These are phyloP conservation scores for Eucalyptus polybractea DNA, from an alignment of 345 rosid genomes.

Conservation along the genomic window DNA sequence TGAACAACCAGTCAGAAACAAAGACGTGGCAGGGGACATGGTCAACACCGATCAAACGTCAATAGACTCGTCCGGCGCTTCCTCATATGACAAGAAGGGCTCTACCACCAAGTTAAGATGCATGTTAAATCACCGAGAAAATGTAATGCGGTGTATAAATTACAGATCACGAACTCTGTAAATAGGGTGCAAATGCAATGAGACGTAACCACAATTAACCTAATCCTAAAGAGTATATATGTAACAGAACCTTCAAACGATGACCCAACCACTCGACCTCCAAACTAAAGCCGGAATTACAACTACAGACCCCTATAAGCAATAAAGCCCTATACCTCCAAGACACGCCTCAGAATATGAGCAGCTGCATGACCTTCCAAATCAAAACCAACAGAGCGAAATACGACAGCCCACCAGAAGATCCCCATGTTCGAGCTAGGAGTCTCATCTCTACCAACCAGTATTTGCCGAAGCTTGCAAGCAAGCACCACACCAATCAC, in stretches of 20 bases:
- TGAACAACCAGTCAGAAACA: background rate
- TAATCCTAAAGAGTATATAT: background rate
- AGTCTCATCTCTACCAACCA: conserved; percentile 7
- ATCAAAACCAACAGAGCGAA: background rate
- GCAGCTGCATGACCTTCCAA: background rate
- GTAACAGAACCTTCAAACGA: background rate
- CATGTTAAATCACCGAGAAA: background rate
- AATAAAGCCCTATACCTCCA: background rate
- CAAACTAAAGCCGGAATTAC: background rate
- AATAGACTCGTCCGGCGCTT: background rate
- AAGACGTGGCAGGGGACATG: background rate
- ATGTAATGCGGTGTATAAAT: background rate
- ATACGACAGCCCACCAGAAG: conserved; percentile 24
- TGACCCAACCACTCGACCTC: background rate
- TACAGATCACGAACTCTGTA: background rate
- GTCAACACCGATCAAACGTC: background rate
- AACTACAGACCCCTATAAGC: background rate
- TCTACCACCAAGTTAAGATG: background rate
- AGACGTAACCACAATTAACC: background rate
- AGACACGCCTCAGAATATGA: background rate
- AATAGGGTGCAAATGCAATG: background rate
- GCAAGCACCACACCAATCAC: background rate
- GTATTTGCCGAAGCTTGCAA: conserved; percentile 56
- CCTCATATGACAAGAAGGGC: background rate
- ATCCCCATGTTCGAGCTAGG: conserved; percentile 70